Evolutionary conservation across 768 basidiomycete genomes (phyloP).

Genomic region (Boletus reticulatus): DNA sequence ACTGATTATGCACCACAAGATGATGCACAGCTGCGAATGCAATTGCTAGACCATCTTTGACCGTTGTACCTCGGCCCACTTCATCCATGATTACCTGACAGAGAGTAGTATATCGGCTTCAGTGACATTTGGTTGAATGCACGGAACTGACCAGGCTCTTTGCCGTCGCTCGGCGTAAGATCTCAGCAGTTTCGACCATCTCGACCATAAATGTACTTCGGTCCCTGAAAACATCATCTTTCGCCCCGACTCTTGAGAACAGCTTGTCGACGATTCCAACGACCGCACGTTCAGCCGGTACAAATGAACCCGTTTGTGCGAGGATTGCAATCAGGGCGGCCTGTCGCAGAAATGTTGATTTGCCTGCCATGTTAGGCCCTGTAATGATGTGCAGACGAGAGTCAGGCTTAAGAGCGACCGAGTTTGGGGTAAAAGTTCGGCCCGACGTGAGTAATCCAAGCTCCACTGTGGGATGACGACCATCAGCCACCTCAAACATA

Average conservation of each 20-base stretch:
- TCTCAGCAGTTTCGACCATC: conserved; percentile 92
- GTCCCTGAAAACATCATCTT: conserved; percentile 92
- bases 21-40: conserved; percentile 91
- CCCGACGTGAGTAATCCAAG: conserved; percentile 72
- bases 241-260: conserved; percentile 93
- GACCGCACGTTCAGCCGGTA: conserved; percentile 79
- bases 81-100: conserved; percentile 97
- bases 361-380: conserved; percentile 95
- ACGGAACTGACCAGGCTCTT: conserved; percentile 67
- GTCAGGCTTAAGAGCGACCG: conserved; percentile 54
- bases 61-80: conserved; percentile 94
- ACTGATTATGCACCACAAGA: conserved; percentile 64
- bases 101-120: background rate
- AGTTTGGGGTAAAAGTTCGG: conserved; percentile 84
- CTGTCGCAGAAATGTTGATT: conserved; percentile 91
- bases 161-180: conserved; percentile 78
- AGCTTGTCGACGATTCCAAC: conserved; percentile 88
- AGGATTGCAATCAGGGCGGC: conserved; percentile 86
- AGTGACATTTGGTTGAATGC: background rate
- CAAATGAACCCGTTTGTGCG: conserved; percentile 91
- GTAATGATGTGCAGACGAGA: conserved; percentile 83
- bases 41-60: conserved; percentile 89
- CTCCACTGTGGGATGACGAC: conserved; percentile 93
- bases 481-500: conserved; percentile 68
- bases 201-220: conserved; percentile 98